Conservation (phyloP, 331 rosid genomes). For the Rosa hybrid region DNA sequence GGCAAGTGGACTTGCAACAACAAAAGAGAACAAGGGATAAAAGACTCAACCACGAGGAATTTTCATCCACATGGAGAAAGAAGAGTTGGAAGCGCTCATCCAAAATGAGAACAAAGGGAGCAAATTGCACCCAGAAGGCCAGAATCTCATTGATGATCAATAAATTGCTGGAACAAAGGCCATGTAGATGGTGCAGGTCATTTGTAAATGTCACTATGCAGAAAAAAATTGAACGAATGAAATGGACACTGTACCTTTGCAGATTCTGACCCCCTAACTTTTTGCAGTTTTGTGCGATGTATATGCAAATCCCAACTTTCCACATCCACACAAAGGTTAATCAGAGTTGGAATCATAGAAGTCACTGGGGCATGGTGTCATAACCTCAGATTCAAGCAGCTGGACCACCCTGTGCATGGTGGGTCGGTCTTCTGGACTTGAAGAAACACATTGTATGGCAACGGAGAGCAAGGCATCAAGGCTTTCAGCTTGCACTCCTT, state of each 20-base stretch:
- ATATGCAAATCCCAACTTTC: constrained; percentile 30
- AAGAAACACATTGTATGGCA: constrained; percentile 89
- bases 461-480: constrained; percentile 85
- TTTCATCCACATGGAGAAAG: constrained; percentile 42
- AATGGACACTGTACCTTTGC: constrained; percentile 31
- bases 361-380: constrained; percentile 98
- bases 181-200: constrained; percentile 23
- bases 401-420: constrained; percentile 98
- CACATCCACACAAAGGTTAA: constrained; percentile 30
- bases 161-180: constrained; percentile 11
- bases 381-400: constrained; percentile 90
- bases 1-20: constrained; percentile 40
- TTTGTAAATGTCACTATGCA: constrained; percentile 28
- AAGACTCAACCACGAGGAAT: constrained; percentile 35
- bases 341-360: constrained; percentile 92
- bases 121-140: constrained; percentile 19
- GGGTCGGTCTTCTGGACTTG: constrained; percentile 91
- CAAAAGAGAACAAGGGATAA: constrained; percentile 6
- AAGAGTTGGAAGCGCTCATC: constrained; percentile 20
- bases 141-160: constrained; percentile 17
- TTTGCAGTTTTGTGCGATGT: constrained; percentile 32
- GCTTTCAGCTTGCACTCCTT: constrained; percentile 86
- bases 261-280: constrained; percentile 27
- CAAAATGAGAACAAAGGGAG: constrained; percentile 33
- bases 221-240: constrained; percentile 45